Percentiles rank a stretch among this genome's conserved stretches.
Conservation (phyloP, 495 filamentous ascomycete species). For the Penicillium bialowiezense region DNA sequence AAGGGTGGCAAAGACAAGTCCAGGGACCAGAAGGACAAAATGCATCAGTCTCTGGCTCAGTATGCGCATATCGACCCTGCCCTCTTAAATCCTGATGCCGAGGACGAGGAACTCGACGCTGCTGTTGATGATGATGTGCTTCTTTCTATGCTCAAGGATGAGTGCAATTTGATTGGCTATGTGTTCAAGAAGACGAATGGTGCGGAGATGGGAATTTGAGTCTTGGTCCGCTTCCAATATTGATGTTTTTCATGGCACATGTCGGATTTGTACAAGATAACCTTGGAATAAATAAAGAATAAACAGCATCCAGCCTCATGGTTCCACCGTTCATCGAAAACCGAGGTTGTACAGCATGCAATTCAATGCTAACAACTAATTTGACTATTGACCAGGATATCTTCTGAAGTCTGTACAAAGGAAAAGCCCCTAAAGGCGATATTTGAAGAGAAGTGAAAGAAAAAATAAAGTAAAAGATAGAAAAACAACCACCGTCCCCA, state of each 20-base stretch:
- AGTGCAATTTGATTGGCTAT: conserved; percentile 59
- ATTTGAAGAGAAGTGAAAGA: conserved; percentile 2
- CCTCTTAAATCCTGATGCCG: conserved; percentile 23
- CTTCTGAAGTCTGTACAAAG: conserved; percentile 9
- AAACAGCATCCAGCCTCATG: too few relatives aligned
- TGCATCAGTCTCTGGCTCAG: conserved; percentile 59
- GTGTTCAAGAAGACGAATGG: conserved; percentile 62
- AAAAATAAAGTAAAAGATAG: neutral
- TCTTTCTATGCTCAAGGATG: conserved; percentile 56
- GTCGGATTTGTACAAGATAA: too few relatives aligned
- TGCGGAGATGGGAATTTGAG: conserved; percentile 18
- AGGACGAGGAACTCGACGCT: conserved; percentile 28
- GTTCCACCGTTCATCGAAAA: too few relatives aligned
- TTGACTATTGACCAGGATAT: conserved; percentile 2
- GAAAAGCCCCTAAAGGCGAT: conserved; percentile 6
- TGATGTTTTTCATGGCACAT: too few relatives aligned
- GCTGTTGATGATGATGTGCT: conserved; percentile 62
- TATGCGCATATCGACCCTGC: conserved; percentile 66
- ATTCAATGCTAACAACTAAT: too few relatives aligned
- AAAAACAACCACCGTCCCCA: conserved; percentile 1
- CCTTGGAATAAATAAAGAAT: neutral
- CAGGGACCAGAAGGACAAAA: conserved; percentile 39
- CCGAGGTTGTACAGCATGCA: too few relatives aligned
- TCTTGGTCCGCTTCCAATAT: neutral
- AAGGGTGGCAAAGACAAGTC: conserved; percentile 9